A percentile compares a stretch with the other conserved stretches of the same genome.
These are phyloP conservation scores for Pogostemon cablin DNA, from an alignment of 257 asterid species.

Conservation along the genomic window DNA sequence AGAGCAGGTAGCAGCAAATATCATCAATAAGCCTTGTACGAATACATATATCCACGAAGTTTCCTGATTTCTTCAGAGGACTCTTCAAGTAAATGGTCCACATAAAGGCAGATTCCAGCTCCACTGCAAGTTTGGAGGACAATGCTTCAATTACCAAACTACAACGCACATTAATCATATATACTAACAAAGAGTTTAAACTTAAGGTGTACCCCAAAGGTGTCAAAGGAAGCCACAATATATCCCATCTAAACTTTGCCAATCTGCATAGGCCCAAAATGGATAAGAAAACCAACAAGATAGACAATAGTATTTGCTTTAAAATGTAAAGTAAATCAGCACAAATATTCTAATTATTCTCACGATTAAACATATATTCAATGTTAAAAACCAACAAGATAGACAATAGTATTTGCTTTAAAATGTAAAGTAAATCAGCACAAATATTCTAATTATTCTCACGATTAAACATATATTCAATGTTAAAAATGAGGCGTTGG, in stretches of 20 bases:
- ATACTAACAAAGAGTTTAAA: constrained; percentile 1
- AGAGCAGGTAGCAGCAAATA: neutral
- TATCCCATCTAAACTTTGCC: constrained; percentile 88
- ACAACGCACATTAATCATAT: neutral
- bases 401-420: neutral
- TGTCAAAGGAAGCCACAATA: constrained; percentile 80
- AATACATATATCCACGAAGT: constrained; percentile 84
- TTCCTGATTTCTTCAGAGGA: constrained; percentile 84
- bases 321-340: neutral
- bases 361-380: neutral
- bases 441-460: no score
- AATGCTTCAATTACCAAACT: constrained; percentile 30
- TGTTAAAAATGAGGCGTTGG: constrained; percentile 18
- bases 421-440: constrained; percentile 6
- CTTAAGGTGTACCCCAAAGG: constrained; percentile 63
- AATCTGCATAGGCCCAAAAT: constrained; percentile 52
- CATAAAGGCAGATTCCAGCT: constrained; percentile 75
- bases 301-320: constrained; percentile 12
- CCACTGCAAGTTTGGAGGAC: constrained; percentile 50
- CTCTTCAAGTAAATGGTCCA: constrained; percentile 66
- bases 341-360: no score
- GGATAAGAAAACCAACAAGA: constrained; percentile 24
- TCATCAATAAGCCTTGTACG: constrained; percentile 69
- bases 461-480: neutral
- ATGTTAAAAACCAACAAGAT: constrained; percentile 4